Evolutionary conservation across 371 early-diverging fungal genomes (phyloP), one percentile per base, ranked within the genome.

Genomic region (Mortierella sp.): DNA sequence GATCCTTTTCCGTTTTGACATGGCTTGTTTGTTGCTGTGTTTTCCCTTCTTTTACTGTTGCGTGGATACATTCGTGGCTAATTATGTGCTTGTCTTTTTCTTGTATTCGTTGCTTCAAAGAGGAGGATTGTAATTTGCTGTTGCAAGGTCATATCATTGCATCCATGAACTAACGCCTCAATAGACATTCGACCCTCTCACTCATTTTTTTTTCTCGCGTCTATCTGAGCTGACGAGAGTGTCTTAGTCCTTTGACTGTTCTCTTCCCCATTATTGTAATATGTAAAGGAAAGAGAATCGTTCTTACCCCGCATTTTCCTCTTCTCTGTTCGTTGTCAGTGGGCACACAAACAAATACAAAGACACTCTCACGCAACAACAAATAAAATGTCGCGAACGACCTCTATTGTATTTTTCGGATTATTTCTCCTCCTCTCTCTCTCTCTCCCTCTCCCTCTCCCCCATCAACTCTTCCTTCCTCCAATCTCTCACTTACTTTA

Each of bases 301-400:
- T 58, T 27, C 27, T 58, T 63, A 63, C 63, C 63, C 63, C 63
- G 63, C 63, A 63, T 63, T n/a, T 56, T 27, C 12, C 56, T 56
- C 24, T 11, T 24, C 27, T 56, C 29, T n/a, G 4, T 58, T 29
- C 10, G 3, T n/a, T 56, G 29, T 10, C n/a, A 1, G 32, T 29
- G 60, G 29, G 29, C 60, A 60, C 60, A 58, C 27, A 27, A 58
- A 63, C 63, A 60, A 32, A 32, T 14, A 32, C 29, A 32, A 4
- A 14, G 10, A 14, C 60, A 58, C 5, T 4, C 29, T 14, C 48
- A 46, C 10, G 12, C 29, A 29, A 32, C 14, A 60, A 6, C 60
- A 60, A 58, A 58, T 35, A 24, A 56, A 32, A 14, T 35, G 38
- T 60, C 63, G 35, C 35, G 63, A 63, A 18, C 18, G 63, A 18